A percentile compares a stretch with the other conserved stretches of the same genome.
phyloP scores from a whole-genome alignment of 306 rosid species.

The Dryas alaskensis region DNA sequence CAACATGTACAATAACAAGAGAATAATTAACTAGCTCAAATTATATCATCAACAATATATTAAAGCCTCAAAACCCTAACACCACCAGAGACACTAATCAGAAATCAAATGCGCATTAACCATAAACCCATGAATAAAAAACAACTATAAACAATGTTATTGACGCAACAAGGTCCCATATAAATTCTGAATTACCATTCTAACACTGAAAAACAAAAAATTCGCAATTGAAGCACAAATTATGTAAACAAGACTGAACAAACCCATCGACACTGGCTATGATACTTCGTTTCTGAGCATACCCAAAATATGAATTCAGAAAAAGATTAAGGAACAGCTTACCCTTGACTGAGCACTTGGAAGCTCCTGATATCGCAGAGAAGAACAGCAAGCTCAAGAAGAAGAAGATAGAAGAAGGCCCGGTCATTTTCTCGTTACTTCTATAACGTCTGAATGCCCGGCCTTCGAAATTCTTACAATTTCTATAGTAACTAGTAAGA shows the following conservation, averaged over 20 bases:
- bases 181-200: not conserved
- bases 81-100: not conserved
- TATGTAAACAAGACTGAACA: not conserved
- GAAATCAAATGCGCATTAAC: not conserved
- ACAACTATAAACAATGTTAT: not conserved
- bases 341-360: constrained; percentile 63
- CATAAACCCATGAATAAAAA: not conserved
- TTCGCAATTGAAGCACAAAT: not conserved
- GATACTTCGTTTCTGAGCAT: not conserved
- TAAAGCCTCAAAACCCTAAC: not conserved
- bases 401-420: constrained; percentile 16
- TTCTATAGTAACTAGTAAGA: no score
- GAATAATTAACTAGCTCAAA: not conserved
- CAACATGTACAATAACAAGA: not conserved
- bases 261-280: not conserved
- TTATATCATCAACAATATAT: not conserved
- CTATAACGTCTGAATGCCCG: not conserved
- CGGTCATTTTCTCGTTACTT: constrained; percentile 39
- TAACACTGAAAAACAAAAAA: not conserved
- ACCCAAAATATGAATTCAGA: not conserved
- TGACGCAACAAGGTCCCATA: not conserved
- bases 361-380: constrained; percentile 48
- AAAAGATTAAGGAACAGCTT: not conserved
- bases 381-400: constrained; percentile 30
- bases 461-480: no score